Conservation (phyloP, 495 filamentous ascomycete species). For the Podospora bellae-mahoneyi region DNA sequence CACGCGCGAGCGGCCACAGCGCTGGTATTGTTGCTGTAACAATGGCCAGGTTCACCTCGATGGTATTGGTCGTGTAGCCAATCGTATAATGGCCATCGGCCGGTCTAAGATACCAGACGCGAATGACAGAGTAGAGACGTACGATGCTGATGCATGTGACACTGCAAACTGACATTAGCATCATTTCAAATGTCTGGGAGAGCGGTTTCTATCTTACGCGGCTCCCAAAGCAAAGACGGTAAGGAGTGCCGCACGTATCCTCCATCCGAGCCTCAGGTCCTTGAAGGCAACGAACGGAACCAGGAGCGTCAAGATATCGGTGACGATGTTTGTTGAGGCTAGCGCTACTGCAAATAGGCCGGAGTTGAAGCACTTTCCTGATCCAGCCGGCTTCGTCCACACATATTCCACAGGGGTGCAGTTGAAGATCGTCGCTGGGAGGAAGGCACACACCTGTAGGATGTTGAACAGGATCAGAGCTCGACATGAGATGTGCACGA, state of each 20-base stretch:
- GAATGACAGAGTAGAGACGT: conserved; percentile 29
- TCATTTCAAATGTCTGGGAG: not conserved
- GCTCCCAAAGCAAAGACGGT: conserved; percentile 45
- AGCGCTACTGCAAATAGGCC: conserved; percentile 41
- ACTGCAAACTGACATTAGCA: conserved; percentile 28
- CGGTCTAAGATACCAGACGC: conserved; percentile 26
- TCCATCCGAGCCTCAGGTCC: conserved; percentile 40
- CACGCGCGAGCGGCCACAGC: conserved; percentile 36
- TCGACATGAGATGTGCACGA: conserved; percentile 37
- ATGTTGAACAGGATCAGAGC: conserved; percentile 49
- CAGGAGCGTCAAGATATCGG: conserved; percentile 46
- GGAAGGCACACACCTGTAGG: conserved; percentile 46
- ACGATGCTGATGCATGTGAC: conserved; percentile 48
- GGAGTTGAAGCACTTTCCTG: conserved; percentile 45
- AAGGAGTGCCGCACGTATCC: conserved; percentile 44
- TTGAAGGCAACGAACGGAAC: conserved; percentile 46
- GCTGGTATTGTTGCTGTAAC: conserved; percentile 46
- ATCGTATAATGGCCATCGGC: conserved; percentile 36
- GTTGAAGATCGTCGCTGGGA: conserved; percentile 56
- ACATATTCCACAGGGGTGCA: conserved; percentile 45
- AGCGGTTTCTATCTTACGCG: conserved; percentile 35
- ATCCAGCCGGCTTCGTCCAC: conserved; percentile 33
- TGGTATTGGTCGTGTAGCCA: conserved; percentile 44
- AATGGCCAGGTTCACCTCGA: conserved; percentile 54
- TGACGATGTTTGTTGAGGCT: conserved; percentile 45